Percentiles rank a stretch among this genome's conserved stretches.
phyloP scores from a whole-genome alignment of 345 rosid species.

The Leavenworthia alabamica region DNA sequence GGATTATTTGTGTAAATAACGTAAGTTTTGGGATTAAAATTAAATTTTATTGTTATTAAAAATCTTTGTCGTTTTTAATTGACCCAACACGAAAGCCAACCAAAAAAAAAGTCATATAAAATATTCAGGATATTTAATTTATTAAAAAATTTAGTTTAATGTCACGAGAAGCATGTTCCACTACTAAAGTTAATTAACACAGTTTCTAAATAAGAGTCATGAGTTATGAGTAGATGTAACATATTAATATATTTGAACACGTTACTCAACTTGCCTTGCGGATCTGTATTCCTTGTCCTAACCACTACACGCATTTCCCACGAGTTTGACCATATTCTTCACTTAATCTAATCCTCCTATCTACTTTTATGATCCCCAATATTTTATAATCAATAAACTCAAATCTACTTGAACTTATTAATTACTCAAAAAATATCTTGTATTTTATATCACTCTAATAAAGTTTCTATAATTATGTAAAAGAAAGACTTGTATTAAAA shows the following conservation, averaged over 20 bases:
- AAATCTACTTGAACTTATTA: background rate
- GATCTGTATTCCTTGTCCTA: conserved; percentile 22
- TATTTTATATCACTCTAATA: background rate
- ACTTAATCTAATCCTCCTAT: conserved; percentile 1
- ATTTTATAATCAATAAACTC: background rate
- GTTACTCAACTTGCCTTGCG: conserved; percentile 16
- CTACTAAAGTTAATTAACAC: conserved; percentile 1
- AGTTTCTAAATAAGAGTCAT: background rate
- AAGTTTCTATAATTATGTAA: conserved; percentile 7
- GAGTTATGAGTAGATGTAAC: background rate
- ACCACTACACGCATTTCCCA: conserved; percentile 32
- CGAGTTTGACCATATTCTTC: conserved; percentile 22
- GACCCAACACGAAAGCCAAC: background rate
- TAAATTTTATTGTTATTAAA: conserved; percentile 1
- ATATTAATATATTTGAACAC: conserved; percentile 3
- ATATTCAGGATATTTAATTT: background rate
- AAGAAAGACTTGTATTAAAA: conserved; percentile 5
- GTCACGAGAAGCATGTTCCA: conserved; percentile 28
- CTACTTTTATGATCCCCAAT: background rate
- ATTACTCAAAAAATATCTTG: background rate
- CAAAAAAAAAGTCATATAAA: background rate
- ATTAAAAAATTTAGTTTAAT: background rate
- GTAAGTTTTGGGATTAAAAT: conserved; percentile 15
- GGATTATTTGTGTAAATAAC: conserved; percentile 23
- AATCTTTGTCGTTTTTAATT: background rate